phyloP scores from a whole-genome alignment of 306 rosid genomes.

The Ormosia semicastrata region DNA sequence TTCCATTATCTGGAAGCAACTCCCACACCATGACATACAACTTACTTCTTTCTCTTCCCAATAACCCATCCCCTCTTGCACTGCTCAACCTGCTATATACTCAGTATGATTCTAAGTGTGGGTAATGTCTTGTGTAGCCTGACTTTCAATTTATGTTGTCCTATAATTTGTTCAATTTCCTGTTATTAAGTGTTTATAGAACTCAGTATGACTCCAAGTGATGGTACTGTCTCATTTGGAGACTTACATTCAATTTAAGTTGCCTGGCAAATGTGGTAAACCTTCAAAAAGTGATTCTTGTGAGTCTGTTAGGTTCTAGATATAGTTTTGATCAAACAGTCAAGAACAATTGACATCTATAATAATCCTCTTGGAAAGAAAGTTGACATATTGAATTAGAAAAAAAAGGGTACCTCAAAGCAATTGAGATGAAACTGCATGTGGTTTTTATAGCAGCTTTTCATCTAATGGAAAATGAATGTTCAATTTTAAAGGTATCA shows the following conservation, averaged over 20 bases:
- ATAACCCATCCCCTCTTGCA: background rate
- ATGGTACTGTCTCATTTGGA: background rate
- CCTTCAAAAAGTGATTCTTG: background rate
- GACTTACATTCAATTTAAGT: background rate
- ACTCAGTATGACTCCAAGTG: background rate
- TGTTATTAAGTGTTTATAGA: background rate
- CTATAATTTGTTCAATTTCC: background rate
- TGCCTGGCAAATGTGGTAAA: background rate
- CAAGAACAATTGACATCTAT: background rate
- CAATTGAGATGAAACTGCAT: background rate
- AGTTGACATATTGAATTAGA: background rate
- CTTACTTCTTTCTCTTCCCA: background rate
- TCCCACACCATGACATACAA: background rate
- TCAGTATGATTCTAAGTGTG: background rate
- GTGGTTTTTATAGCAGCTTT: background rate
- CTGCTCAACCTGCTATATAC: background rate
- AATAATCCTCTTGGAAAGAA: background rate
- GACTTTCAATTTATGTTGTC: background rate
- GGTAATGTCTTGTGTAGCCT: background rate
- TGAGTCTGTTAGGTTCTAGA: constrained; percentile 5
- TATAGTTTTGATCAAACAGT: constrained; percentile 8
- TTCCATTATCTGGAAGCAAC: background rate
- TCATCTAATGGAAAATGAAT: constrained; percentile 8
- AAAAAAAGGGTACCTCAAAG: background rate
- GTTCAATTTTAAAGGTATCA: background rate